Conservation (phyloP, 441 rosid species). For the Syzygium malaccense region DNA sequence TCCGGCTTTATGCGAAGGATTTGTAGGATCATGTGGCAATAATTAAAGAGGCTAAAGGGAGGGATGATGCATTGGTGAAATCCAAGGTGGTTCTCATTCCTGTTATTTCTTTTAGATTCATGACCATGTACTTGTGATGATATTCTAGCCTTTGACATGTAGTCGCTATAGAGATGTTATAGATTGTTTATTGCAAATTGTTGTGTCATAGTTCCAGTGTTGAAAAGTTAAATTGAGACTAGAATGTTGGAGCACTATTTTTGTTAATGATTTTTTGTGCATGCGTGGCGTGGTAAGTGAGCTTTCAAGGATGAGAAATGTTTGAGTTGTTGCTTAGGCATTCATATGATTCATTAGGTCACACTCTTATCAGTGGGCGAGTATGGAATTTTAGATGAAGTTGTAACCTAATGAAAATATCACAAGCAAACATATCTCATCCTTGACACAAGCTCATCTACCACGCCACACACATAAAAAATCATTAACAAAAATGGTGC, state of each 20-base stretch:
- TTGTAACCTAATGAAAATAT: not conserved
- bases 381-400: too few relatives aligned
- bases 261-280: not conserved
- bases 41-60: slow-evolving; percentile 53
- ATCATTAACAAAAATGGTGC: not conserved
- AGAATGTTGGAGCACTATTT: not conserved
- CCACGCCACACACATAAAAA: not conserved
- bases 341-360: not conserved
- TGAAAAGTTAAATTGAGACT: not conserved
- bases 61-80: slow-evolving; percentile 43
- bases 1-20: slow-evolving; percentile 66
- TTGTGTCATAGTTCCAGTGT: not conserved
- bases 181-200: not conserved
- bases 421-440: not conserved
- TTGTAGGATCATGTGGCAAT: slow-evolving; percentile 56
- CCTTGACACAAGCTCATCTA: not conserved
- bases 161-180: not conserved
- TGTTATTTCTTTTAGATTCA: not conserved
- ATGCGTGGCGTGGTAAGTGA: not conserved
- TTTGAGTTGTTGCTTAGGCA: not conserved
- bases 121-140: not conserved
- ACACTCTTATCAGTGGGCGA: too few relatives aligned
- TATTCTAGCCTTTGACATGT: not conserved
- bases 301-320: not conserved
- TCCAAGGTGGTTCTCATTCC: slow-evolving; percentile 46